phyloP scores from a whole-genome alignment of 371 early-diverging fungal species.

The Coemansia sp. region DNA sequence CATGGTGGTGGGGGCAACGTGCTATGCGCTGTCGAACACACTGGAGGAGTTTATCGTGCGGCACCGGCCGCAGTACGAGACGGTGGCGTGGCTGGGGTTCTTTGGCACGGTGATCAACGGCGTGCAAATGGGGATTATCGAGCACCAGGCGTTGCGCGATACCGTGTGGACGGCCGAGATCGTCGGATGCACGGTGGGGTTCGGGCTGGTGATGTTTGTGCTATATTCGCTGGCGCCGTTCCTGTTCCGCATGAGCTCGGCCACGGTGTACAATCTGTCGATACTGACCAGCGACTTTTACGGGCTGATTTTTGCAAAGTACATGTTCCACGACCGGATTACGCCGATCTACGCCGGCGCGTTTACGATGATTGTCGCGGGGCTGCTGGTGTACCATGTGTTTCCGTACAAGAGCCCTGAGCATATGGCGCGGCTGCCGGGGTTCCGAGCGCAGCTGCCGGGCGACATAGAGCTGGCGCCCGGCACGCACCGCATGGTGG shows the following conservation, averaged over 20 bases:
- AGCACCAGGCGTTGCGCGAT: constrained; percentile 55
- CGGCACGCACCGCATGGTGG: background rate
- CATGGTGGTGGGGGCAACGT: constrained; percentile 66
- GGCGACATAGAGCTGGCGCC: constrained; percentile 31
- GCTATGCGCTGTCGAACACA: constrained; percentile 71
- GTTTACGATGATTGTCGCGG: constrained; percentile 62
- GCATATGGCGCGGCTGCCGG: constrained; percentile 35
- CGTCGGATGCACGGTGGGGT: constrained; percentile 63
- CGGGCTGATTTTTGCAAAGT: constrained; percentile 67
- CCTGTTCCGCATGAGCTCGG: constrained; percentile 66
- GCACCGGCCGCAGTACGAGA: constrained; percentile 68
- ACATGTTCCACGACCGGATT: constrained; percentile 61
- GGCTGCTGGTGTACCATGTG: constrained; percentile 65
- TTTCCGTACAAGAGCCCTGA: constrained; percentile 55
- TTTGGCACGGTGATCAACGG: constrained; percentile 71
- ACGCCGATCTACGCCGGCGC: constrained; percentile 65
- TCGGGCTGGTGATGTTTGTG: constrained; percentile 64
- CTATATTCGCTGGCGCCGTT: constrained; percentile 69
- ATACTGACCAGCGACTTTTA: constrained; percentile 78
- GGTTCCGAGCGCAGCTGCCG: constrained; percentile 34
- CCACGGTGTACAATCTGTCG: constrained; percentile 76
- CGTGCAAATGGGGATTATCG: constrained; percentile 67
- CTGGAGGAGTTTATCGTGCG: constrained; percentile 69
- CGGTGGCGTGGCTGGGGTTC: constrained; percentile 68
- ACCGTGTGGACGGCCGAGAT: constrained; percentile 53